Percentiles rank a stretch among this genome's conserved stretches.
Evolutionary conservation across 73 alveolate genomes (phyloP).

Genomic region (Paramecium sonneborni): DNA sequence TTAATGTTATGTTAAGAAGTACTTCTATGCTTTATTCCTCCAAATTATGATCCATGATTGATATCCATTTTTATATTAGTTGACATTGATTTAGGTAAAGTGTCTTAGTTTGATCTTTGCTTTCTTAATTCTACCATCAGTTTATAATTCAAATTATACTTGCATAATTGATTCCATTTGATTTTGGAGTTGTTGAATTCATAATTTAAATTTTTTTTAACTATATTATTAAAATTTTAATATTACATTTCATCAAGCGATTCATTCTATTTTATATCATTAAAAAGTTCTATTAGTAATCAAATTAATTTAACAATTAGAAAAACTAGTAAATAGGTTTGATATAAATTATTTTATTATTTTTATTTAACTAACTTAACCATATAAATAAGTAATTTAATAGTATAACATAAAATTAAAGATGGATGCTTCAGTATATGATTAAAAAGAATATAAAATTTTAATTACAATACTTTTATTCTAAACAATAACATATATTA

Average conservation of each 20-base stretch:
- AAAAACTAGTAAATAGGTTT: too few species aligned
- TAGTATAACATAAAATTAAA: too few species aligned
- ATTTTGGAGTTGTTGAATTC: slow-evolving; percentile 53
- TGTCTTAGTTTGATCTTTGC: slow-evolving; percentile 1
- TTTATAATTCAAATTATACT: background rate
- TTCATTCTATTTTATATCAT: background rate
- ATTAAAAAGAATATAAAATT: too few species aligned
- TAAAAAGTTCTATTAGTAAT: background rate
- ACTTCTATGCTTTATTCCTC: slow-evolving; percentile 18
- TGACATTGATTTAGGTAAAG: slow-evolving; percentile 29
- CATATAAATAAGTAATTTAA: too few species aligned
- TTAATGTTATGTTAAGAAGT: slow-evolving; percentile 36
- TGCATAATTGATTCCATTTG: slow-evolving; percentile 35
- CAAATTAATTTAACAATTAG: too few species aligned
- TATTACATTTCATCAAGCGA: background rate
- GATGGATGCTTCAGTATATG: too few species aligned
- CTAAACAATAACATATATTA: background rate
- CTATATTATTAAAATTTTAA: background rate
- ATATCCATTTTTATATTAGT: background rate
- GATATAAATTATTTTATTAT: too few species aligned
- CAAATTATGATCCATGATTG: background rate
- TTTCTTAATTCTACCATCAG: slow-evolving; percentile 37
- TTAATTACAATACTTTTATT: too few species aligned
- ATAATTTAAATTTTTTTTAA: background rate
- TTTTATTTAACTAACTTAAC: too few species aligned